phyloP scores from a whole-genome alignment of 2,329 filamentous ascomycete genomes.

The Aspergillus quadrilineatus region DNA sequence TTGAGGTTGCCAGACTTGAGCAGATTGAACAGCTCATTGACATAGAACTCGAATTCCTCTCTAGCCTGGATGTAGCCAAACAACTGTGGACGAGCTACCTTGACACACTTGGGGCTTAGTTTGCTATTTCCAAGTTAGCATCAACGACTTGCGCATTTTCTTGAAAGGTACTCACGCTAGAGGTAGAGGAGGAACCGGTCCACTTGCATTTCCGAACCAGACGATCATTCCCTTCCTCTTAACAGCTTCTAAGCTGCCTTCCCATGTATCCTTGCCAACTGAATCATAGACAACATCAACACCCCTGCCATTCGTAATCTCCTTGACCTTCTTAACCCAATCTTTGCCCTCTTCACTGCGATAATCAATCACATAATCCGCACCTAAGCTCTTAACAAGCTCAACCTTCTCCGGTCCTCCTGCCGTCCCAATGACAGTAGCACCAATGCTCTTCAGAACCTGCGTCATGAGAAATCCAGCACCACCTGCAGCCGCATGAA shows the following conservation, averaged over 20 bases:
- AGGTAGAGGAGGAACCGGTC: constrained; percentile 69
- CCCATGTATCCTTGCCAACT: constrained; percentile 82
- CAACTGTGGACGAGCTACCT: constrained; percentile 71
- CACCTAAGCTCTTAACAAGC: constrained; percentile 66
- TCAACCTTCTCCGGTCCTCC: constrained; percentile 70
- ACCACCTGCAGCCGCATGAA: constrained; percentile 83
- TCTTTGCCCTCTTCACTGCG: constrained; percentile 82
- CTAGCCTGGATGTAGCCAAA: constrained; percentile 68
- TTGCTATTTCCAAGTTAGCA: constrained; percentile 22
- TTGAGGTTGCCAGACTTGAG: constrained; percentile 69
- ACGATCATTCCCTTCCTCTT: constrained; percentile 75
- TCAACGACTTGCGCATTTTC: neutral
- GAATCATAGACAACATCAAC: constrained; percentile 80
- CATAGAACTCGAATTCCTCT: constrained; percentile 70
- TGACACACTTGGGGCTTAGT: constrained; percentile 72
- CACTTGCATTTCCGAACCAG: constrained; percentile 79
- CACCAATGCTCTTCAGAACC: constrained; percentile 69
- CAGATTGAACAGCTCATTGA: constrained; percentile 69
- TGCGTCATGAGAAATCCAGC: constrained; percentile 75
- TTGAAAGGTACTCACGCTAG: constrained; percentile 55
- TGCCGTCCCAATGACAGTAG: constrained; percentile 76
- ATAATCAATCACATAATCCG: constrained; percentile 71
- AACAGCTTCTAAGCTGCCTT: constrained; percentile 70
- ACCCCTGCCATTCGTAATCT: constrained; percentile 73
- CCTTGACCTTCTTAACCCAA: constrained; percentile 75